Conservation (phyloP, 441 rosid genomes). For the Erodium texanum region DNA sequence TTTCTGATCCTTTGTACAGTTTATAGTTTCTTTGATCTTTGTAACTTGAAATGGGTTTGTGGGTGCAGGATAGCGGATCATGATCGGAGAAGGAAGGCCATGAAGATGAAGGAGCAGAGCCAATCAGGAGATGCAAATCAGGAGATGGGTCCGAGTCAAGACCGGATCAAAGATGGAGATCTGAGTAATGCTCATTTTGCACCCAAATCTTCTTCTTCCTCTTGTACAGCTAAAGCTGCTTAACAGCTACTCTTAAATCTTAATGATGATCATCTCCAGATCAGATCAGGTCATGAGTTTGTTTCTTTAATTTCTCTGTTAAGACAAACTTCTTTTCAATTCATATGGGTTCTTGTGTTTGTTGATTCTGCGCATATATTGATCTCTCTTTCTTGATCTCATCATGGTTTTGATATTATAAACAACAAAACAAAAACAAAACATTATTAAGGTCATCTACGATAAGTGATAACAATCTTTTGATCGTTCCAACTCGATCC, state of each 20-base stretch:
- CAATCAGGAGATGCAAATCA: slow-evolving; percentile 18
- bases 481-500: too few species aligned
- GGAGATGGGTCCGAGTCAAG: too few species aligned
- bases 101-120: slow-evolving; percentile 25
- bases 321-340: neutral
- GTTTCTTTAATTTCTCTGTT: neutral
- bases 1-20: neutral
- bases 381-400: too few species aligned
- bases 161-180: slow-evolving; percentile 20
- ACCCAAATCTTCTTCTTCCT: neutral
- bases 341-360: neutral
- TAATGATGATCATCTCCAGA: neutral
- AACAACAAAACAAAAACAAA: too few species aligned
- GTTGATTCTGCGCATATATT: neutral
- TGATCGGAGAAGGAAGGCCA: slow-evolving; percentile 41
- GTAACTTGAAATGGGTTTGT: neutral
- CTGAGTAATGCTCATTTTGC: neutral
- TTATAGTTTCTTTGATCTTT: neutral
- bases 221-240: neutral
- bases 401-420: too few species aligned
- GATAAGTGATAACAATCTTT: too few species aligned
- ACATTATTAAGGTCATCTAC: too few species aligned
- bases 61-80: slow-evolving; percentile 25
- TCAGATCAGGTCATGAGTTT: neutral
- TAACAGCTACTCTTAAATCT: neutral